These are phyloP conservation scores for Plasmodium reichenowi DNA, from an alignment of 169 alveolate species.

Conservation along the genomic window DNA sequence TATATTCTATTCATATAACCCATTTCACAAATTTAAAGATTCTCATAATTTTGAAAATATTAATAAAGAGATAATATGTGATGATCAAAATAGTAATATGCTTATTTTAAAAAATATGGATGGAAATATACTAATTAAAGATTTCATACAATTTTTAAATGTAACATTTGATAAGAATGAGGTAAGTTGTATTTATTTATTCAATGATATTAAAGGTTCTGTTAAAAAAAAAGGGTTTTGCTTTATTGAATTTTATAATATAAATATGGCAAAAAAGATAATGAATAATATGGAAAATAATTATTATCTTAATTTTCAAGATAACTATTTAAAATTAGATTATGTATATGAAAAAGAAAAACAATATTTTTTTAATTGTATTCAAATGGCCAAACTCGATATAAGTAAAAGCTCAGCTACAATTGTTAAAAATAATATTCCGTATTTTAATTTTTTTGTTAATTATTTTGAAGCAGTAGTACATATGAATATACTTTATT, in stretches of 20 bases:
- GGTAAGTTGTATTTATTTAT: conserved; percentile 47
- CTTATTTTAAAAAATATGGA: conserved; percentile 69
- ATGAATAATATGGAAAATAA: conserved; percentile 69
- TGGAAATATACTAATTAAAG: conserved; percentile 45
- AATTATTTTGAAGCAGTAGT: conserved; percentile 41
- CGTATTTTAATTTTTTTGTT: conserved; percentile 71
- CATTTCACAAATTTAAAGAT: not conserved
- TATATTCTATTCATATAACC: conserved; percentile 1
- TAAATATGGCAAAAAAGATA: conserved; percentile 23
- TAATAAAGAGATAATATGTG: conserved; percentile 8
- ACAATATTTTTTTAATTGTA: conserved; percentile 45
- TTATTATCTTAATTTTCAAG: conserved; percentile 47
- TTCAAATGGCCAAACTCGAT: conserved; percentile 43
- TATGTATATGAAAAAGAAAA: conserved; percentile 60
- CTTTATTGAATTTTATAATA: conserved; percentile 41
- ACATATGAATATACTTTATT: conserved; percentile 14
- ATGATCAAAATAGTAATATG: conserved; percentile 45
- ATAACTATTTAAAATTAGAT: conserved; percentile 60
- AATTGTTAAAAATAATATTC: conserved; percentile 20
- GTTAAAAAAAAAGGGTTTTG: conserved; percentile 60
- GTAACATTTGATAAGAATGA: conserved; percentile 45
- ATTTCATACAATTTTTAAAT: conserved; percentile 44
- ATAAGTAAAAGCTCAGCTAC: conserved; percentile 40
- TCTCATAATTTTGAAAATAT: conserved; percentile 25
- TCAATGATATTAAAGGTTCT: conserved; percentile 62